A percentile compares a stretch with the other conserved stretches of the same genome.
Evolutionary conservation across 2,329 filamentous ascomycete species (phyloP).

Genomic region (Botryotinia globosa): DNA sequence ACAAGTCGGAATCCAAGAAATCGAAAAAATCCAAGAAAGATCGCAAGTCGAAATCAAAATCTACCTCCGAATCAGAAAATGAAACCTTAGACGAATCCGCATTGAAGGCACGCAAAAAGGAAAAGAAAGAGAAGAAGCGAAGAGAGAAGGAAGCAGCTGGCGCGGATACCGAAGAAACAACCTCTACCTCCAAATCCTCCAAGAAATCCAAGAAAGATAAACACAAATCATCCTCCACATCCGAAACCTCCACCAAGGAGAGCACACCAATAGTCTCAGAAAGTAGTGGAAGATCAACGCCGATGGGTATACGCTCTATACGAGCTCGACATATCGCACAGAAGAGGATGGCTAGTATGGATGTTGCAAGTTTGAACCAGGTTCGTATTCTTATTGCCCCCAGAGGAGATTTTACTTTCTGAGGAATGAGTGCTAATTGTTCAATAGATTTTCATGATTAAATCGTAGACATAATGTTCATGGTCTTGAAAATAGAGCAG

Average conservation of each 20-base stretch:
- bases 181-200: slow-evolving; percentile 31
- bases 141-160: slow-evolving; percentile 20
- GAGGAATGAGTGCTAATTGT: slow-evolving; percentile 13
- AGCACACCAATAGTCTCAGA: slow-evolving; percentile 36
- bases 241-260: slow-evolving; percentile 29
- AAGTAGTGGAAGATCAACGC: slow-evolving; percentile 46
- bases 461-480: slow-evolving; percentile 39
- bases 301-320: slow-evolving; percentile 64
- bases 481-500: background rate
- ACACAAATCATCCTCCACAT: slow-evolving; percentile 38
- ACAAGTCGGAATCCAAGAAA: slow-evolving; percentile 28
- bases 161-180: slow-evolving; percentile 12
- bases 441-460: slow-evolving; percentile 67
- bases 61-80: background rate
- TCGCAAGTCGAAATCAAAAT: slow-evolving; percentile 14
- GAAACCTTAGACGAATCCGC: background rate
- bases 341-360: slow-evolving; percentile 79
- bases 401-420: slow-evolving; percentile 1
- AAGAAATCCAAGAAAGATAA: slow-evolving; percentile 43
- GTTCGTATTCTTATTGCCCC: slow-evolving; percentile 27
- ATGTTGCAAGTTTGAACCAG: slow-evolving; percentile 82
- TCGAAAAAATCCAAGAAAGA: slow-evolving; percentile 40
- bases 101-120: slow-evolving; percentile 7
- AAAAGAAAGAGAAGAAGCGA: slow-evolving; percentile 24
- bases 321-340: slow-evolving; percentile 82